Base-by-base conservation (phyloP, 495 filamentous ascomycete species). In the Neurospora sp. region DNA sequence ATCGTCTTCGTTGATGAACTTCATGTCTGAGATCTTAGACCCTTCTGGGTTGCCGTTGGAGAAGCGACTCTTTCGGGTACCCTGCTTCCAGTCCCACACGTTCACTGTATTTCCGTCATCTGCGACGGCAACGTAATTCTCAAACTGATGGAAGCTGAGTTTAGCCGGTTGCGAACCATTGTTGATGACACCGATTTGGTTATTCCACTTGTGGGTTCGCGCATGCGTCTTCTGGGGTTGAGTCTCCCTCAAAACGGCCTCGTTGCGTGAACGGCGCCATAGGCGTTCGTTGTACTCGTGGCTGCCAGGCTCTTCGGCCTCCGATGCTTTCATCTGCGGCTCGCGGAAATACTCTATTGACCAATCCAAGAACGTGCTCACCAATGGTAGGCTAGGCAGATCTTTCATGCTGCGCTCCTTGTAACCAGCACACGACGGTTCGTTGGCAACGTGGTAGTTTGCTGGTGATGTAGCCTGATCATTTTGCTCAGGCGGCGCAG, bases 281-380 rank as follows among this genome's bases (percentile, higher is more conserved):
- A 99, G 85, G 23, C 96, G 90, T 76, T 94, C 89, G 79, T 99
- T 99, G 82, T 99, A 98, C 77, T 98, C 94, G n/a, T 93, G 90
- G 75, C 93, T 97, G 14, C 96, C 96, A 27, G 96, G 96, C 81
- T 99, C 96, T 74, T 99, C 96, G 37, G 94, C 92, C 77, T 99
- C 96, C 71, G 91, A 93, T 16, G 93, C 90, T 78, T 95, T 96
- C 96, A 99, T 99, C 82, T 99, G 96, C 54, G 96, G 96, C 81
- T 99, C 94, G 59, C 96, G 93, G 88, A 98, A 99, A 80, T 99
- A 98, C 84, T 98, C 95, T 75, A 93, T 94, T 1, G 94, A 96
- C 93, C 94, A 99, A 72, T 96, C 93, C 75, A 96, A 85, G 83
- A 98, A 98, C 27, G 88, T 90, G 78, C 93, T 97, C 69, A 86